Evolutionary conservation across 371 early-diverging fungal genomes (phyloP), one percentile per base, ranked within the genome.

Genomic region (Capniomyces stellatus): DNA sequence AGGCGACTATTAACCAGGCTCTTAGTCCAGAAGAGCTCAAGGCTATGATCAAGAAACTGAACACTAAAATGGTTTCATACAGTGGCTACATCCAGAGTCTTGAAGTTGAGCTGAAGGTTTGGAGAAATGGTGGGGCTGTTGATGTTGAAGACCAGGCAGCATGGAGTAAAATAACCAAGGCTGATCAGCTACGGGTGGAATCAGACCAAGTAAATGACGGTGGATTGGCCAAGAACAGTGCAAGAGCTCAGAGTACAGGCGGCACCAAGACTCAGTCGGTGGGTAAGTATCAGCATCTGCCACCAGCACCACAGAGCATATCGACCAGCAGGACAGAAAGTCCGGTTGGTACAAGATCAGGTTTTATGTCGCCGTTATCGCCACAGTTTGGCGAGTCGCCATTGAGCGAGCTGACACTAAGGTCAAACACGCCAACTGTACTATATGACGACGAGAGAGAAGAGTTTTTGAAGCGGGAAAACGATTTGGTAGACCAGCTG

Each of bases 1-100:
- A 92, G 74, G 94, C 98, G 66, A 92, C 87, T 72, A 77, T 95
- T 64, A 98, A 98, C 72, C 85, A 85, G 44, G 95, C 93, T 66
- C 77, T 89, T 31, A 83, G 83, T 46, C 84, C 91, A 6, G 82
- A 85, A 15, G 95, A 95, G 59, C 84, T 97, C 60, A 95, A 97
- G 72, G 75, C 74, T 2, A 64, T 91, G 54, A 74, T 97, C 51
- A 93, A 92, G 68, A 85, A 83, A 57, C 77, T 82, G 58, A 89
- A 92, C 55, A 64, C 76, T 18, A 85, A 89, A 54, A 71, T 85
- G 10, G 70, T 82, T 4, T 74, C 82, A 1, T 83, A 85, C 59
- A 83, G 90, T 55, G 73, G 76, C 27, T 91, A 92, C 61, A 82
- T 86, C 57, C 55, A 75, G 25, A 81, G 81, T 0, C 70, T 97